Conservation (phyloP, 805 yeast species). For the Myxozyma melibiosi region DNA sequence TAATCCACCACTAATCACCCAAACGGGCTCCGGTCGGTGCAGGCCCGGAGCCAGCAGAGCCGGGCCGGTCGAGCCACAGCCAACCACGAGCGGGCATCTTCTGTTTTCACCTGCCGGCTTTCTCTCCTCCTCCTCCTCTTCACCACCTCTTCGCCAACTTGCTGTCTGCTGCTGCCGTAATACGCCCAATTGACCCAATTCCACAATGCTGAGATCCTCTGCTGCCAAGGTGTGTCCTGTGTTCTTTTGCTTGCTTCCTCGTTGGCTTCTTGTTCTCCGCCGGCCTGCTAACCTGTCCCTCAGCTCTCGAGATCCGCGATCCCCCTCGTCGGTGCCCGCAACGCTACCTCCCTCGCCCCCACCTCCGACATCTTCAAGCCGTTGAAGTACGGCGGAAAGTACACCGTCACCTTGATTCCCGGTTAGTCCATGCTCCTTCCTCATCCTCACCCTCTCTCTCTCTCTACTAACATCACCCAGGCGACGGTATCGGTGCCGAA, state of each 20-base stretch:
- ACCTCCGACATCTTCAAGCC: constrained; percentile 70
- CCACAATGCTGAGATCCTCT: constrained; percentile 23
- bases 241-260: neutral
- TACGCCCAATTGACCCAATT: neutral
- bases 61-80: neutral
- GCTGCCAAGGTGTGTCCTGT: constrained; percentile 15
- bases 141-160: neutral
- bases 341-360: constrained; percentile 59
- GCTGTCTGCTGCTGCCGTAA: too few relatives aligned
- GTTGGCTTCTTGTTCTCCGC: neutral
- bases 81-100: neutral
- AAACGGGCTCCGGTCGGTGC: constrained; percentile 1
- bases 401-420: constrained; percentile 91
- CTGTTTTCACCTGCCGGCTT: neutral
- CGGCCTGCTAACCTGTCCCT: constrained; percentile 1
- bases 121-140: neutral
- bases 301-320: constrained; percentile 22
- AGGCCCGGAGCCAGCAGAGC: constrained; percentile 5
- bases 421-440: constrained; percentile 36
- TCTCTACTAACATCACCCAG: too few relatives aligned
- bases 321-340: constrained; percentile 29
- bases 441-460: neutral
- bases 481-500: constrained; percentile 98
- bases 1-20: too few relatives aligned
- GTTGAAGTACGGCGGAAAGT: constrained; percentile 92